These are phyloP conservation scores for Scutellaria baicalensis DNA, from an alignment of 257 asterid species.

Conservation along the genomic window DNA sequence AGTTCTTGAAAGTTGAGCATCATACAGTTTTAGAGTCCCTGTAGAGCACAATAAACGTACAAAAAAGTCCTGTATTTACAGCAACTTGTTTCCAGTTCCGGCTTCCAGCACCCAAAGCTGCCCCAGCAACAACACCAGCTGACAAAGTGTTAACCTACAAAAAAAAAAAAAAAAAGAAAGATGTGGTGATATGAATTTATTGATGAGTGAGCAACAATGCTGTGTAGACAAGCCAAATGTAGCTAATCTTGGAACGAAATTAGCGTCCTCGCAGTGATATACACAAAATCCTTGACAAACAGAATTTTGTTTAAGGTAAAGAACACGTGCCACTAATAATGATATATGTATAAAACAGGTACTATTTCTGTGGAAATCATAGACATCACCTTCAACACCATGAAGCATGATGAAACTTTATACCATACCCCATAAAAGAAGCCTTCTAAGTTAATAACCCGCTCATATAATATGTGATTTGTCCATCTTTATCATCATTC, in stretches of 20 bases:
- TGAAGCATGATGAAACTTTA: neutral
- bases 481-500: neutral
- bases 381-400: neutral
- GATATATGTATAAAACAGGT: neutral
- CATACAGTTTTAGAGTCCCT: slow-evolving; percentile 37
- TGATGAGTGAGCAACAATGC: neutral
- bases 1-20: slow-evolving; percentile 2
- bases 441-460: neutral
- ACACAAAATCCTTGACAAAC: neutral
- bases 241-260: neutral
- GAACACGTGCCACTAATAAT: neutral
- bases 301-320: neutral
- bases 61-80: slow-evolving; percentile 54
- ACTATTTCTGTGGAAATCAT: neutral
- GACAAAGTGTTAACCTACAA: slow-evolving; percentile 59
- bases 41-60: slow-evolving; percentile 41
- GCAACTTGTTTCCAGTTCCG: slow-evolving; percentile 89
- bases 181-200: neutral
- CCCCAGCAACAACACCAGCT: slow-evolving; percentile 81
- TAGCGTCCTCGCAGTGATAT: neutral
- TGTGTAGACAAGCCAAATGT: neutral
- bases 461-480: neutral
- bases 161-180: neutral
- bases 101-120: slow-evolving; percentile 68
- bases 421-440: neutral